Evolutionary conservation across 2,329 filamentous ascomycete genomes (phyloP).

Genomic region (Cladosporium sp.): DNA sequence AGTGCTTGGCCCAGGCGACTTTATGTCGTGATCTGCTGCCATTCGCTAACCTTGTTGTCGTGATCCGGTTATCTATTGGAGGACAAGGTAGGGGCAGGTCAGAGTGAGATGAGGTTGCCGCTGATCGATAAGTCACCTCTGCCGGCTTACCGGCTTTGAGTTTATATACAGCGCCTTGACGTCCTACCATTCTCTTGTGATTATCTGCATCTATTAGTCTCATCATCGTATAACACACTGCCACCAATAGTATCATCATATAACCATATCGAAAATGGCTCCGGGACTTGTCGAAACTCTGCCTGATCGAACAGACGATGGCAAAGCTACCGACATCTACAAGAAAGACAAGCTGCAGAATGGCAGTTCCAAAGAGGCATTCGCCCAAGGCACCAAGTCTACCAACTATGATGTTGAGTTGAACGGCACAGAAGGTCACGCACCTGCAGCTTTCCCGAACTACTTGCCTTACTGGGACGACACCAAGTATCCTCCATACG

Average conservation of each 20-base stretch:
- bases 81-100: neutral
- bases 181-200: neutral
- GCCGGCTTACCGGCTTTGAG: constrained; percentile 12
- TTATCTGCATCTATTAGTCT: neutral
- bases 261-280: constrained; percentile 37
- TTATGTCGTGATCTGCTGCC: constrained; percentile 12
- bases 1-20: neutral
- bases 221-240: neutral
- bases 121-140: neutral
- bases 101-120: neutral
- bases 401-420: constrained; percentile 54
- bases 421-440: constrained; percentile 54
- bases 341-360: constrained; percentile 31
- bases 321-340: constrained; percentile 28
- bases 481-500: constrained; percentile 60
- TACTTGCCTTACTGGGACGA: constrained; percentile 49
- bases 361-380: constrained; percentile 44
- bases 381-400: constrained; percentile 42
- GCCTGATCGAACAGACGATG: constrained; percentile 27
- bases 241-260: neutral
- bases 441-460: constrained; percentile 64
- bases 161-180: constrained; percentile 5
- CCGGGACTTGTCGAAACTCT: constrained; percentile 44
- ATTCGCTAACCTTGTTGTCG: constrained; percentile 2
- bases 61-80: neutral